Base-by-base conservation (phyloP, 345 rosid species). In the Brassica cretica region DNA sequence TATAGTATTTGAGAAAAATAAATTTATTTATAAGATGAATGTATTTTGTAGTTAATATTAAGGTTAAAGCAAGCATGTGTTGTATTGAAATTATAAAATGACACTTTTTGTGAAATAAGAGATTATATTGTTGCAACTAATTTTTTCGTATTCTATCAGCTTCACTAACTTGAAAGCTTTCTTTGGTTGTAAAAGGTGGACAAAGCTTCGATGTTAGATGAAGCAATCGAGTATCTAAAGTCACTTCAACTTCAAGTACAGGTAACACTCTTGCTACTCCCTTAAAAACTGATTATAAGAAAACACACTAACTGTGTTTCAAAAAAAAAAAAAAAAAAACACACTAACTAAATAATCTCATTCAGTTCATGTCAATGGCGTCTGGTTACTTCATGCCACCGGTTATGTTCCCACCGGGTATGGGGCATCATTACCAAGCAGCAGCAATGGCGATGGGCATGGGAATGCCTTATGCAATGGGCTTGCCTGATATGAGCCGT, bases 141-240 rank as follows among this genome's bases (percentile, higher is more conserved):
- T 65, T 18, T 53, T 37, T 49, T 39, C 59, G 15, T 72, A 10
- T 65, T 24, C 68, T 16, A 53, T 24, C 18, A 55, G 49, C 70
- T 68, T 33, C 59, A 44, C 27, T 85, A 68, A 75, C 80, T 62
- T 59, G 41, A 39, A 59, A 71, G 21, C 44, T 6, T 70, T 78
- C 74, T 84, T 61, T 70, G 78, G 30, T 80, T 76, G 15, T 35
- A 61, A 46, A 91, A 93, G 97, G 94, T 89, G 84, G 97, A 94
- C 86, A 94, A 92, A 83, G 97, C 98, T 84, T 92, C 98, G 2
- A 89, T 94, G 96, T 92, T 94, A 32, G 98, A 94, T 70, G 96
- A 94, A 87, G 98, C 97, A 30, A 94, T 94, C 16, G 97, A 92
- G 69, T 92, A 94, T 86, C 81, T 90, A 51, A 94, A 92, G 87